Evolutionary conservation across 352 stramenopile genomes (phyloP), one percentile per base, ranked within the genome.

Genomic region (Salisapilia sapeloensis): DNA sequence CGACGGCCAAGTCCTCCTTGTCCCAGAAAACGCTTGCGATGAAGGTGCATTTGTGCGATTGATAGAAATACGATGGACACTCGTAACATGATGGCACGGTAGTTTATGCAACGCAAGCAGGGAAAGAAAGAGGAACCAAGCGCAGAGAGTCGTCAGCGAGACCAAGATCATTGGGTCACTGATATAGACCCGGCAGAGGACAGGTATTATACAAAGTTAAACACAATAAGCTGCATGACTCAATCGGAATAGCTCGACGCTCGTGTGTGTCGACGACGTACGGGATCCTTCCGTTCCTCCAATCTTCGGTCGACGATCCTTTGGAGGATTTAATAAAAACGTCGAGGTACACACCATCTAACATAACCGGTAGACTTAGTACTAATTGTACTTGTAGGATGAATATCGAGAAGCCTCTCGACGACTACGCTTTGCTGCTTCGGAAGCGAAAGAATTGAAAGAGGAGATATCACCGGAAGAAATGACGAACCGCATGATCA

Each of bases 21-120:
- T 83, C 72, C 21, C 64, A 82, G 43, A 89, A 89, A 47, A 89
- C 72, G 24, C 50, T 89, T 23, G 72, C 72, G 12, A 89, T 89
- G 72, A 89, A 89, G 62, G 60, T 69, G 8, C 10, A 24, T 13
- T 20, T 18, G 5, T 33, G 19, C 7, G 15, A 9, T 13, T 18
- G 10, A 11, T 3, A 2, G 9, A 6, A 6, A 13, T 29, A 9
- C 12, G 31, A 4, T 17, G 3, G 7, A 11, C 29, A 27, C 18
- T 39, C 1, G 14, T 25, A 14, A n/a, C 11, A 31, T 2, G 18
- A 1, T 2, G 15, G 3, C 30, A 11, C 6, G 30, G 14, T 48
- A 86, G 72, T 89, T 89, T 34, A 89, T 89, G 72, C 72, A 89
- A 35, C 66, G 72, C 26, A 89, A 89, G 52, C 78, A 56, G 35